These are phyloP conservation scores for Trichaptum fuscoviolaceum DNA, from an alignment of 768 basidiomycete genomes.

Conservation along the genomic window DNA sequence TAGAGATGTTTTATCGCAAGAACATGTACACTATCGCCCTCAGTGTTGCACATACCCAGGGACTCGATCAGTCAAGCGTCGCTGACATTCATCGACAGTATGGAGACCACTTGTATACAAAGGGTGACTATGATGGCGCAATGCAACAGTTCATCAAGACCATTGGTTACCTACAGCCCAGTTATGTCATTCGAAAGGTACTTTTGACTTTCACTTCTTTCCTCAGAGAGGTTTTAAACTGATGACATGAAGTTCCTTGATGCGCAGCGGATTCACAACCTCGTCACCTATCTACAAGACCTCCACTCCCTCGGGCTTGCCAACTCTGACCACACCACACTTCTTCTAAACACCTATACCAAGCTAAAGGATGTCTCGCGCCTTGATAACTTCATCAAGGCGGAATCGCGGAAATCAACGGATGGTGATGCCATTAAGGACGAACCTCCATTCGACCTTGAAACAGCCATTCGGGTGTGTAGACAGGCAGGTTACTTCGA, in stretches of 20 bases:
- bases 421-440: slow-evolving; percentile 39
- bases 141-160: slow-evolving; percentile 93
- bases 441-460: slow-evolving; percentile 93
- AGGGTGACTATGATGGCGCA: slow-evolving; percentile 88
- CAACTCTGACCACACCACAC: slow-evolving; percentile 94
- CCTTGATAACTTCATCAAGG: slow-evolving; percentile 88
- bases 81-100: slow-evolving; percentile 89
- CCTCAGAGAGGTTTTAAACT: slow-evolving; percentile 9
- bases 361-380: slow-evolving; percentile 89
- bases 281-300: slow-evolving; percentile 94
- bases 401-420: slow-evolving; percentile 54
- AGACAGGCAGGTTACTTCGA: slow-evolving; percentile 95
- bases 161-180: slow-evolving; percentile 83
- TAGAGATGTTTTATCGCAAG: slow-evolving; percentile 79
- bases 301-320: slow-evolving; percentile 86
- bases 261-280: slow-evolving; percentile 91
- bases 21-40: slow-evolving; percentile 78
- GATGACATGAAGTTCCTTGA: slow-evolving; percentile 72
- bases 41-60: slow-evolving; percentile 75
- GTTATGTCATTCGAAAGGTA: slow-evolving; percentile 97
- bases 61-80: slow-evolving; percentile 63
- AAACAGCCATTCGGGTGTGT: slow-evolving; percentile 95
- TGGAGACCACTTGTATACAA: slow-evolving; percentile 86
- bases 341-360: slow-evolving; percentile 95
- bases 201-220: not conserved